phyloP scores from a whole-genome alignment of 176 grass and related monocot species.

The Rhynchospora tenuis region DNA sequence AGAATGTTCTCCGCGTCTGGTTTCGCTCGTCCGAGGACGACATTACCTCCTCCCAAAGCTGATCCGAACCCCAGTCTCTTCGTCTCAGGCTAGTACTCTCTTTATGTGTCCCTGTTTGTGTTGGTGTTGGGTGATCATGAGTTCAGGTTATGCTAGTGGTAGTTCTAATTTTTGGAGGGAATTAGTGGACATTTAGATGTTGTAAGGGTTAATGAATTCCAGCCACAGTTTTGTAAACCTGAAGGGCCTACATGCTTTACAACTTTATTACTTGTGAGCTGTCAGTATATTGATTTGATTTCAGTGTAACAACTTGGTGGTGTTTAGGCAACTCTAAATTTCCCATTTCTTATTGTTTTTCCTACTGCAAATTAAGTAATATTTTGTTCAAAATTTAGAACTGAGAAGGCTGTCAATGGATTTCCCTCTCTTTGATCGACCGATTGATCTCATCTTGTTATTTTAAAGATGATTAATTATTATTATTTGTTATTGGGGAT shows the following conservation, averaged over 20 bases:
- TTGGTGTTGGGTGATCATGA: not conserved
- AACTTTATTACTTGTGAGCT: not conserved
- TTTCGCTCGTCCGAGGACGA: conserved; percentile 33
- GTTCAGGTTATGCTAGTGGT: not conserved
- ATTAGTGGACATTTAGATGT: not conserved
- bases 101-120: not conserved
- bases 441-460: not conserved
- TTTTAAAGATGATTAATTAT: not conserved
- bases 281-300: not conserved
- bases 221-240: not conserved
- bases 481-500: not conserved
- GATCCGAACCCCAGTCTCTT: conserved; percentile 80
- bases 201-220: not conserved
- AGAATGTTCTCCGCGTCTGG: conserved; percentile 62
- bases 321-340: not conserved
- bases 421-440: not conserved
- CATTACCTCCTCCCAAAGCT: conserved; percentile 38
- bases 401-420: not conserved
- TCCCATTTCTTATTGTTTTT: not conserved
- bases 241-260: not conserved
- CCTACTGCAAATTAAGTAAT: not conserved
- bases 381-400: not conserved
- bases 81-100: conserved; percentile 55
- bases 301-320: not conserved
- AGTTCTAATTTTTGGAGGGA: not conserved